A percentile compares a stretch with the other conserved stretches of the same genome.
Evolutionary conservation across 257 asterid genomes (phyloP).

Genomic region (Nicotiana noctiflora): DNA sequence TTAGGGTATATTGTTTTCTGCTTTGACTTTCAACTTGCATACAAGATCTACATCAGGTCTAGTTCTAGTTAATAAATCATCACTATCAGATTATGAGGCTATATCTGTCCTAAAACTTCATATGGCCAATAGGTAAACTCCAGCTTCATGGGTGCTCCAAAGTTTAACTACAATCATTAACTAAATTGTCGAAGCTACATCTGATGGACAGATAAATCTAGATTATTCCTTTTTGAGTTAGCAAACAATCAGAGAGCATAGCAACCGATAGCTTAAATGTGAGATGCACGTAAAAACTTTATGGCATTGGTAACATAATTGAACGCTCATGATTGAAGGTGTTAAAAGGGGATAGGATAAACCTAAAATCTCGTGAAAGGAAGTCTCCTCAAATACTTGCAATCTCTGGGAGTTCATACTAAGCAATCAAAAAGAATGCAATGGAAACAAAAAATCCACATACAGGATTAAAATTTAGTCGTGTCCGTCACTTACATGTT

Average conservation of each 20-base stretch:
- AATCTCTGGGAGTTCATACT: not conserved
- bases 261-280: not conserved
- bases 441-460: not conserved
- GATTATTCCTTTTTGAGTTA: not conserved
- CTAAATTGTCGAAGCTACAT: not conserved
- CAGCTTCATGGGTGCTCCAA: not conserved
- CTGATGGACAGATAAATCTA: not conserved
- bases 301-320: not conserved
- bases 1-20: not conserved
- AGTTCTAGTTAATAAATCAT: not conserved
- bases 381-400: not conserved
- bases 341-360: not conserved
- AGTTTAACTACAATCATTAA: not conserved
- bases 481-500: not conserved
- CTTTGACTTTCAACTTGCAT: not conserved
- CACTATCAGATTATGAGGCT: not conserved
- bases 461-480: not conserved
- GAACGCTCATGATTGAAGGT: not conserved
- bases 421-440: not conserved
- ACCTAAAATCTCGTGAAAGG: not conserved
- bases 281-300: not conserved
- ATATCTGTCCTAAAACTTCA: not conserved
- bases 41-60: not conserved
- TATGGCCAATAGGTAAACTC: not conserved
- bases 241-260: not conserved